Conservation (phyloP, 768 basidiomycete genomes). For the Leccinum barrowsii region DNA sequence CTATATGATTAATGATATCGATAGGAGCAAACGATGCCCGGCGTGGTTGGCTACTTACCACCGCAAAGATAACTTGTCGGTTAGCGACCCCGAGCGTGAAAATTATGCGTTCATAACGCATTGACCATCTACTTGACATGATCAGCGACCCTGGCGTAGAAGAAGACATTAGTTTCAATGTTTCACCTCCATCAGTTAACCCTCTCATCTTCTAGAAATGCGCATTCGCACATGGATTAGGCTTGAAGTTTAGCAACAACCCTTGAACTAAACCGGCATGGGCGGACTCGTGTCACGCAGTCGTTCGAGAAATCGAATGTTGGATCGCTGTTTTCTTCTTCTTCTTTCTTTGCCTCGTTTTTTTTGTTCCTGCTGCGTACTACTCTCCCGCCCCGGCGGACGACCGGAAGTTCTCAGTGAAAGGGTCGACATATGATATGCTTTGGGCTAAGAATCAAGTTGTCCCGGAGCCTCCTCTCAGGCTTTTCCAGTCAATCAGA, state of each 20-base stretch:
- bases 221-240: not conserved
- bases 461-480: too few relatives aligned
- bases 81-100: not conserved
- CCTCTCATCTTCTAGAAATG: not conserved
- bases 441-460: too few relatives aligned
- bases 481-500: not conserved
- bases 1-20: not conserved
- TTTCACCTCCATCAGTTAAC: not conserved
- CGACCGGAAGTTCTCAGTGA: not conserved
- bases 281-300: not conserved
- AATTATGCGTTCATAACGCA: not conserved
- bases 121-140: too few relatives aligned
- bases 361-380: not conserved
- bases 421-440: not conserved
- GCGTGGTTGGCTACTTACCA: not conserved
- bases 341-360: not conserved
- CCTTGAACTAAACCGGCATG: not conserved
- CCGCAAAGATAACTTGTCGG: not conserved
- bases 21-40: not conserved
- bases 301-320: not conserved
- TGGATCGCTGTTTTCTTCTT: not conserved
- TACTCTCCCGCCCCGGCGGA: not conserved
- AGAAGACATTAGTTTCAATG: not conserved
- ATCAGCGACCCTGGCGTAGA: not conserved
- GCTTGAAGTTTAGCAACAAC: not conserved